These are phyloP conservation scores for Bisporella sp. DNA, from an alignment of 2,329 filamentous ascomycete genomes.

Conservation along the genomic window DNA sequence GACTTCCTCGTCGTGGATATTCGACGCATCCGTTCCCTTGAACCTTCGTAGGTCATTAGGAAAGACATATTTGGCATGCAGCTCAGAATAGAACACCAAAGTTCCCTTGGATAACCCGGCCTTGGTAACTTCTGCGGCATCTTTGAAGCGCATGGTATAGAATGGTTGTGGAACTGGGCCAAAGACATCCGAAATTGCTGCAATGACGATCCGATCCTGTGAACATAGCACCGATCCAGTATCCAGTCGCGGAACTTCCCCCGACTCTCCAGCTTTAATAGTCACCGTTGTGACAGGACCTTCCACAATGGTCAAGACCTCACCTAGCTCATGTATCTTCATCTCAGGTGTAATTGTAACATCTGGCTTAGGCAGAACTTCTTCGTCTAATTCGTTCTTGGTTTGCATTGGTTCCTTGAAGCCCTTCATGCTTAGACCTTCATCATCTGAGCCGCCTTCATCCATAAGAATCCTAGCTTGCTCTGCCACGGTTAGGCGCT, in stretches of 20 bases:
- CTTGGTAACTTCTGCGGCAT: constrained; percentile 58
- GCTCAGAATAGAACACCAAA: constrained; percentile 71
- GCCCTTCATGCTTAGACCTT: constrained; percentile 41
- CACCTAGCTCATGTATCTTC: constrained; percentile 68
- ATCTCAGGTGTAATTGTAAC: constrained; percentile 71
- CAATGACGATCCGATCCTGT: constrained; percentile 68
- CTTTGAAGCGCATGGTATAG: constrained; percentile 75
- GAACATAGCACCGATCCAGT: constrained; percentile 77
- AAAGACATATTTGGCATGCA: constrained; percentile 77
- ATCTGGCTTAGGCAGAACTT: constrained; percentile 64
- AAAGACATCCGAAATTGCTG: constrained; percentile 76
- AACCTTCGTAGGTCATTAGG: constrained; percentile 71
- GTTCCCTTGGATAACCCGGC: constrained; percentile 62
- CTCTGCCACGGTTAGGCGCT: constrained; percentile 73
- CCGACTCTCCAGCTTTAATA: constrained; percentile 70
- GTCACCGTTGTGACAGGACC: constrained; percentile 69
- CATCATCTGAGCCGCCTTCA: constrained; percentile 74
- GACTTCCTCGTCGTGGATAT: constrained; percentile 89
- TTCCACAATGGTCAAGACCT: constrained; percentile 70
- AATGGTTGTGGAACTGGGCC: constrained; percentile 80
- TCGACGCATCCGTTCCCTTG: constrained; percentile 91
- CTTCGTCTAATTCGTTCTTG: constrained; percentile 69
- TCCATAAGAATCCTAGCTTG: constrained; percentile 81
- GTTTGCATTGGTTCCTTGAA: constrained; percentile 56
- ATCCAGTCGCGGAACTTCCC: constrained; percentile 81